Evolutionary conservation across 495 filamentous ascomycete genomes (phyloP).

Genomic region (Lasiosphaeria hispida): DNA sequence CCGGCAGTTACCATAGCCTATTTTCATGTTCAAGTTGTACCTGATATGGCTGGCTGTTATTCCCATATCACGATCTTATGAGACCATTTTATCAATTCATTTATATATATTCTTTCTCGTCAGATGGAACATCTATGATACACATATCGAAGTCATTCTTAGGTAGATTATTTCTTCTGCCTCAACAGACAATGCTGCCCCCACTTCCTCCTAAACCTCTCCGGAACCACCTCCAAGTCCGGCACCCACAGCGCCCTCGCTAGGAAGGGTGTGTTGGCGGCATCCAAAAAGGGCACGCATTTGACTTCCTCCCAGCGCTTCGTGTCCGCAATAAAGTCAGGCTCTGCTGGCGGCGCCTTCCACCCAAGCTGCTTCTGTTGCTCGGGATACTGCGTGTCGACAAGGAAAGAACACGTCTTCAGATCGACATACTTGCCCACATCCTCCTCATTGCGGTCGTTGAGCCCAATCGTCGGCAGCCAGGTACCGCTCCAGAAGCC

Average conservation of each 20-base stretch:
- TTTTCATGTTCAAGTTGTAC: too few relatives aligned
- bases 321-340: slow-evolving; percentile 67
- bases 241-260: slow-evolving; percentile 86
- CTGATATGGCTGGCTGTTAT: too few relatives aligned
- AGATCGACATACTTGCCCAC: slow-evolving; percentile 80
- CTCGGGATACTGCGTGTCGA: slow-evolving; percentile 79
- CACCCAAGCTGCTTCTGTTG: slow-evolving; percentile 36
- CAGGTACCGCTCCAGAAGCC: slow-evolving; percentile 75
- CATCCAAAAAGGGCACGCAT: slow-evolving; percentile 79
- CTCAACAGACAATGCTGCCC: slow-evolving; percentile 78
- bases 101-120: not conserved
- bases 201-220: slow-evolving; percentile 68
- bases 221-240: slow-evolving; percentile 65
- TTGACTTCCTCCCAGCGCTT: slow-evolving; percentile 69
- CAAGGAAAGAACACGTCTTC: slow-evolving; percentile 72
- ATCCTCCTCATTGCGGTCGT: slow-evolving; percentile 89
- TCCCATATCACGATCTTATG: not conserved
- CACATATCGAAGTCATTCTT: not conserved
- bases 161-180: slow-evolving; percentile 38
- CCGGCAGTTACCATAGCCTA: too few relatives aligned
- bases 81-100: not conserved
- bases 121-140: not conserved
- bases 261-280: slow-evolving; percentile 65
- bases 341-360: slow-evolving; percentile 58
- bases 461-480: slow-evolving; percentile 79